Evolutionary conservation across 2,329 filamentous ascomycete species (phyloP).

Genomic region (Thielaviopsis euricoi): DNA sequence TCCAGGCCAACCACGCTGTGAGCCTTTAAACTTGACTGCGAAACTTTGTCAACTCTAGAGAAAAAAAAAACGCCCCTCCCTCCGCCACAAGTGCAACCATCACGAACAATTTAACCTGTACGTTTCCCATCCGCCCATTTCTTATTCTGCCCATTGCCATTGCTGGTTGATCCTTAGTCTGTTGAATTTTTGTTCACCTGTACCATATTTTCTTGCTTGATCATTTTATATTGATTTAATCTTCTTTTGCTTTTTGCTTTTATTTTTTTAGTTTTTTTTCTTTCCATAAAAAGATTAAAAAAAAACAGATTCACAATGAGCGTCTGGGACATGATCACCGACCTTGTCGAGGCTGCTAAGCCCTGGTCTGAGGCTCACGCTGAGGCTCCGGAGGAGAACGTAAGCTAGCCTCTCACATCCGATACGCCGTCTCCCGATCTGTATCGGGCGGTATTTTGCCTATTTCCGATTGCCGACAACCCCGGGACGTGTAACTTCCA

Average conservation of each 20-base stretch:
- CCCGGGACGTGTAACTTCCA: neutral
- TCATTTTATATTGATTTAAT: neutral
- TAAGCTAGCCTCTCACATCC: slow-evolving; percentile 17
- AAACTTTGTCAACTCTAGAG: neutral
- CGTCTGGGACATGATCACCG: slow-evolving; percentile 48
- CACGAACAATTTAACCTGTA: slow-evolving; percentile 4
- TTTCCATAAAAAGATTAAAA: slow-evolving; percentile 1
- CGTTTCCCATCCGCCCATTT: neutral
- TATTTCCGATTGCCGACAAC: neutral
- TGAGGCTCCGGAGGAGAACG: slow-evolving; percentile 49
- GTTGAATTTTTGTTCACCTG: neutral
- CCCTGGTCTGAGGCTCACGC: slow-evolving; percentile 50
- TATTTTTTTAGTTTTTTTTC: slow-evolving; percentile 2
- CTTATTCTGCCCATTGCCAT: neutral
- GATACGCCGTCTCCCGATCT: neutral
- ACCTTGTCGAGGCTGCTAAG: slow-evolving; percentile 47
- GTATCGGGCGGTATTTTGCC: neutral
- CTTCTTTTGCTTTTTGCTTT: neutral
- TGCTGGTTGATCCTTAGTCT: neutral
- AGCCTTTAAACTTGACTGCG: neutral
- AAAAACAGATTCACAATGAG: slow-evolving; percentile 34
- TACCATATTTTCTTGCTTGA: neutral
- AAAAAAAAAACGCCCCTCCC: slow-evolving; percentile 8
- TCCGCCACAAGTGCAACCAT: slow-evolving; percentile 1
- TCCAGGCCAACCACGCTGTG: slow-evolving; percentile 8